Percentiles rank a stretch among this genome's conserved stretches.
These are phyloP conservation scores for Trichoderma lentiforme DNA, from an alignment of 2,329 filamentous ascomycete genomes.

Conservation along the genomic window DNA sequence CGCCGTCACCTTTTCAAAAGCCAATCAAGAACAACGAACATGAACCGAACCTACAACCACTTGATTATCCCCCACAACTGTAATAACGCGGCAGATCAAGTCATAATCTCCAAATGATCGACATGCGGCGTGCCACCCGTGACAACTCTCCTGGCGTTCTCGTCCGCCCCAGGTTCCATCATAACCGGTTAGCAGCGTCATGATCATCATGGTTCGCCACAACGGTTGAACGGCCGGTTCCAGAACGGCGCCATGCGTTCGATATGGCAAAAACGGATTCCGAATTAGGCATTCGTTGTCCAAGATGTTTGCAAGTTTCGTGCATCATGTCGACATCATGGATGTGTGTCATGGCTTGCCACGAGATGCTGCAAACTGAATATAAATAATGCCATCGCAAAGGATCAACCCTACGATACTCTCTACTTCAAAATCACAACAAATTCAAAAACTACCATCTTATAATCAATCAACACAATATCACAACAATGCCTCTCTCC, in stretches of 20 bases:
- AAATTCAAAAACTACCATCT: neutral
- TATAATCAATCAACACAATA: neutral
- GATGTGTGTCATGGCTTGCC: neutral
- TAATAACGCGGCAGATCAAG: neutral
- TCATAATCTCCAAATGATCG: neutral
- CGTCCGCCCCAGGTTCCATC: neutral
- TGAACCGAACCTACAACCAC: neutral
- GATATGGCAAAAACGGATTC: neutral
- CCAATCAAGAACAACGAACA: neutral
- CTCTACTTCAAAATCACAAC: neutral
- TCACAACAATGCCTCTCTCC: conserved; percentile 3
- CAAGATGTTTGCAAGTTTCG: neutral
- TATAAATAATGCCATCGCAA: neutral
- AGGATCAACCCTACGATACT: too few relatives aligned
- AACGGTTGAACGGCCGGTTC: neutral
- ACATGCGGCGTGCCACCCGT: neutral
- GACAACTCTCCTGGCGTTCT: too few relatives aligned
- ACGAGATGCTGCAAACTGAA: neutral
- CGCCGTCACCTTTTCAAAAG: neutral
- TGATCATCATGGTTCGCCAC: neutral
- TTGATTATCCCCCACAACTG: neutral
- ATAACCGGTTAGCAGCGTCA: neutral
- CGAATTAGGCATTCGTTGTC: neutral
- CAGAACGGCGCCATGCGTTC: neutral
- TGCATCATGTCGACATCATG: conserved; percentile 7